These are phyloP conservation scores for Sclerotinia minor DNA, from an alignment of 2,329 filamentous ascomycete genomes.

Conservation along the genomic window DNA sequence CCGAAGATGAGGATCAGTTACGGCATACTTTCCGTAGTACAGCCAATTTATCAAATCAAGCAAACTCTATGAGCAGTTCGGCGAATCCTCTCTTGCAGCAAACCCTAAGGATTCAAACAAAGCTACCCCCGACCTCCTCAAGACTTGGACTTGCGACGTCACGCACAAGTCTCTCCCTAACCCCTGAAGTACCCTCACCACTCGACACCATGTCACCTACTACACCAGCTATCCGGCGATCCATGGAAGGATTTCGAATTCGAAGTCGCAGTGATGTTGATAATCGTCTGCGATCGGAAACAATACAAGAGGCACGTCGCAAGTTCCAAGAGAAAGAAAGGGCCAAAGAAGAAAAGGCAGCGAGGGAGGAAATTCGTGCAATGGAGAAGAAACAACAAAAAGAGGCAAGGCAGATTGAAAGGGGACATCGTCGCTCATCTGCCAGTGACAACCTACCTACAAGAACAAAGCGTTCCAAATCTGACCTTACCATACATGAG, in stretches of 20 bases:
- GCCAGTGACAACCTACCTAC: constrained; percentile 43
- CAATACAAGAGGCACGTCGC: constrained; percentile 60
- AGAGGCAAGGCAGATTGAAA: constrained; percentile 55
- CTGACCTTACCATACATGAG: constrained; percentile 37
- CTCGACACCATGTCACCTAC: constrained; percentile 38
- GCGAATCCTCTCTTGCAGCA: constrained; percentile 31
- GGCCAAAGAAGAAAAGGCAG: constrained; percentile 62
- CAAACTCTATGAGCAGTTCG: constrained; percentile 31
- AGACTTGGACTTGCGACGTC: constrained; percentile 37
- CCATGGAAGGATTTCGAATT: constrained; percentile 61
- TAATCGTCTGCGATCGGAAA: constrained; percentile 54
- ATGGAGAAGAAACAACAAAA: constrained; percentile 59
- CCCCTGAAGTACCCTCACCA: constrained; percentile 28
- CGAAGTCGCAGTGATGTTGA: constrained; percentile 62
- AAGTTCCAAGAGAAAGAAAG: constrained; percentile 64
- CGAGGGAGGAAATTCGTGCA: constrained; percentile 57
- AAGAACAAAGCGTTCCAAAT: constrained; percentile 46
- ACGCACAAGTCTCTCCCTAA: constrained; percentile 34
- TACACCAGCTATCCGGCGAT: constrained; percentile 57
- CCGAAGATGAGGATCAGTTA: constrained; percentile 40
- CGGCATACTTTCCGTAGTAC: constrained; percentile 34
- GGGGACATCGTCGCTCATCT: constrained; percentile 38
- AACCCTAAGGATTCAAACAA: constrained; percentile 38
- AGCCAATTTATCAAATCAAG: constrained; percentile 36
- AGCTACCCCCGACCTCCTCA: constrained; percentile 33